These are phyloP conservation scores for Zalerion maritima DNA, from an alignment of 495 filamentous ascomycete genomes.

Conservation along the genomic window DNA sequence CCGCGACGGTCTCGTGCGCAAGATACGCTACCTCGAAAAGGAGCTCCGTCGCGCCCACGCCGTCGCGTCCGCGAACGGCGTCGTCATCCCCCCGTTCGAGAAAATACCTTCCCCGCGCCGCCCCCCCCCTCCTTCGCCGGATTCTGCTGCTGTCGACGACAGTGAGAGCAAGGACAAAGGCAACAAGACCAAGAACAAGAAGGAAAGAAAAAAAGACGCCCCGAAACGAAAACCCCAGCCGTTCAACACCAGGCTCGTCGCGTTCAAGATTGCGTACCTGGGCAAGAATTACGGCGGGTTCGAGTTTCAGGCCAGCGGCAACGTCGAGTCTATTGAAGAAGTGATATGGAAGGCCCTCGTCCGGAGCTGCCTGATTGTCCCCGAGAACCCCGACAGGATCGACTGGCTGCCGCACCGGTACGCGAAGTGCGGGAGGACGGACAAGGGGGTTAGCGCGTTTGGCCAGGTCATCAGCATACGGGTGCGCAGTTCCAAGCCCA, in stretches of 20 bases:
- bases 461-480: constrained; percentile 80
- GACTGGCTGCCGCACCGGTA: constrained; percentile 76
- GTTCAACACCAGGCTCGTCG: constrained; percentile 72
- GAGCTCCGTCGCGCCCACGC: no score
- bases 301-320: constrained; percentile 57
- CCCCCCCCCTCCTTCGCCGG: no score
- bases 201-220: constrained; percentile 22
- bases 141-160: no score
- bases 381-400: constrained; percentile 36
- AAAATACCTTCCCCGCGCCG: no score
- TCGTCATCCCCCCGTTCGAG: no score
- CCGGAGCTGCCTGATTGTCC: constrained; percentile 66
- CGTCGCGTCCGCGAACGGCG: no score
- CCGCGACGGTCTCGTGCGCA: no score
- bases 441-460: constrained; percentile 88
- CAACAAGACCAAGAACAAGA: constrained; percentile 6
- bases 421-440: constrained; percentile 86
- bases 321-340: constrained; percentile 72
- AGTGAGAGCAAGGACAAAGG: not conserved
- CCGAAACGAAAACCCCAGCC: constrained; percentile 59
- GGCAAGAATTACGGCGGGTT: constrained; percentile 84
- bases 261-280: constrained; percentile 87
- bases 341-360: constrained; percentile 78
- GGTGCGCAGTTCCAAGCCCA: constrained; percentile 62
- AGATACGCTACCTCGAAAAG: no score